Conservation (phyloP, 768 basidiomycete genomes). For the Podaxis sp. region DNA sequence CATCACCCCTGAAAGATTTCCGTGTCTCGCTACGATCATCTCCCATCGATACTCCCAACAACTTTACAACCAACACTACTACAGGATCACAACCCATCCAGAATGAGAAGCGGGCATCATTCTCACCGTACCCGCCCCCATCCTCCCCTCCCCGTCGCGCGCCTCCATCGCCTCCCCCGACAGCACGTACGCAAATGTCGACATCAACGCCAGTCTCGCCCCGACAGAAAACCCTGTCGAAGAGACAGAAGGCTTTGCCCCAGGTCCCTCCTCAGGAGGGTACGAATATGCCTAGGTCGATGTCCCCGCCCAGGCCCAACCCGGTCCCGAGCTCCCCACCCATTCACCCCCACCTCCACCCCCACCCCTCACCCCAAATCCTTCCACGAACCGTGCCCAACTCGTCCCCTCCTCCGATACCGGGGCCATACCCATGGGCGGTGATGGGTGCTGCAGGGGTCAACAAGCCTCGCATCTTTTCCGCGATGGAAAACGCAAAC, state of each 20-base stretch:
- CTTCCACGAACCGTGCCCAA: not conserved
- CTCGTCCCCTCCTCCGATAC: conserved; percentile 11
- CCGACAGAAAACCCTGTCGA: not conserved
- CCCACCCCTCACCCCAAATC: conserved; percentile 1
- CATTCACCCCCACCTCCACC: not conserved
- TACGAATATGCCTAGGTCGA: not conserved
- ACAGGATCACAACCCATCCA: not conserved
- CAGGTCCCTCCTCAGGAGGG: not conserved
- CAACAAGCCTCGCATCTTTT: conserved; percentile 60
- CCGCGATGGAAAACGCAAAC: conserved; percentile 39
- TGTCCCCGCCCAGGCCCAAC: not conserved
- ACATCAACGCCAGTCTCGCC: not conserved
- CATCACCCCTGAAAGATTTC: not conserved
- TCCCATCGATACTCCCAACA: not conserved
- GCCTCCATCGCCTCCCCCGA: not conserved
- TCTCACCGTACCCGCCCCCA: not conserved
- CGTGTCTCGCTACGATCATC: conserved; percentile 5
- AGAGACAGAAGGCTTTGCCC: conserved; percentile 5
- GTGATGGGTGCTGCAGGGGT: conserved; percentile 19
- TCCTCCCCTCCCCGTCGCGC: not conserved
- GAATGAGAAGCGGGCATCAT: not conserved
- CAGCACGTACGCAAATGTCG: not conserved
- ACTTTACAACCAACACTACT: not conserved
- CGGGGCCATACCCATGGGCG: conserved; percentile 20
- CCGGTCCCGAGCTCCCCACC: not conserved